A percentile compares a stretch with the other conserved stretches of the same genome.
phyloP scores from a whole-genome alignment of 805 yeast species.

The Sugiyamaella valdiviana region DNA sequence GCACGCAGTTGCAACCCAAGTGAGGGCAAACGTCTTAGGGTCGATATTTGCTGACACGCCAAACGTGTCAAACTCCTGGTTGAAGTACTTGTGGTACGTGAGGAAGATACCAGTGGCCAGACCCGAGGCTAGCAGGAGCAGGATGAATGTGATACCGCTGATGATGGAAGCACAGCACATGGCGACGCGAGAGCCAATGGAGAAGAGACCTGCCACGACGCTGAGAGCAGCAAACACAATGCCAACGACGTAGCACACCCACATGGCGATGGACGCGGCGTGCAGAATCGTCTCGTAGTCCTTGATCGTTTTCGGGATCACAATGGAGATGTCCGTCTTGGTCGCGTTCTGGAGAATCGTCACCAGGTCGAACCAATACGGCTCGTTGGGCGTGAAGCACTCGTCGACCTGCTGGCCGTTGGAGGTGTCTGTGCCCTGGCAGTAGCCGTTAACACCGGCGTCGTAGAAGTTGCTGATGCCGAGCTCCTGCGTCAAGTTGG shows the following conservation, averaged over 20 bases:
- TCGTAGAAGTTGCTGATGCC: conserved; percentile 45
- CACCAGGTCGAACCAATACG: conserved; percentile 53
- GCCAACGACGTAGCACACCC: conserved; percentile 47
- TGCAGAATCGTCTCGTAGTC: conserved; percentile 42
- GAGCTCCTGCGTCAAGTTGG: conserved; percentile 21
- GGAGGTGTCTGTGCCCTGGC: conserved; percentile 38
- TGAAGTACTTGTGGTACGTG: conserved; percentile 45
- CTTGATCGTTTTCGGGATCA: conserved; percentile 50
- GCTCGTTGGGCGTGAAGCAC: conserved; percentile 51
- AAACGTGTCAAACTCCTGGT: conserved; percentile 39
- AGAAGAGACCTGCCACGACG: conserved; percentile 37
- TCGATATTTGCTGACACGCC: conserved; percentile 54
- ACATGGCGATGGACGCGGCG: conserved; percentile 50
- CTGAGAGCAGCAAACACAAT: conserved; percentile 38
- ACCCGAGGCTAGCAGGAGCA: conserved; percentile 42
- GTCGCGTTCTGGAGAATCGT: conserved; percentile 27
- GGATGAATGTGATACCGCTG: conserved; percentile 32
- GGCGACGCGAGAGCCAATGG: conserved; percentile 43
- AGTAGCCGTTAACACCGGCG: conserved; percentile 61
- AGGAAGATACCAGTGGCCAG: conserved; percentile 58
- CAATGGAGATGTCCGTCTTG: conserved; percentile 28
- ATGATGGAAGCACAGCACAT: conserved; percentile 42
- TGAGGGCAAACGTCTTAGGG: conserved; percentile 46
- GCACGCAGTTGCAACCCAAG: conserved; percentile 59
- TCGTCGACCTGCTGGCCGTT: conserved; percentile 33